Evolutionary conservation across 2,329 filamentous ascomycete species (phyloP), one percentile per base, ranked within the genome.

Genomic region (Fusarium sp.): DNA sequence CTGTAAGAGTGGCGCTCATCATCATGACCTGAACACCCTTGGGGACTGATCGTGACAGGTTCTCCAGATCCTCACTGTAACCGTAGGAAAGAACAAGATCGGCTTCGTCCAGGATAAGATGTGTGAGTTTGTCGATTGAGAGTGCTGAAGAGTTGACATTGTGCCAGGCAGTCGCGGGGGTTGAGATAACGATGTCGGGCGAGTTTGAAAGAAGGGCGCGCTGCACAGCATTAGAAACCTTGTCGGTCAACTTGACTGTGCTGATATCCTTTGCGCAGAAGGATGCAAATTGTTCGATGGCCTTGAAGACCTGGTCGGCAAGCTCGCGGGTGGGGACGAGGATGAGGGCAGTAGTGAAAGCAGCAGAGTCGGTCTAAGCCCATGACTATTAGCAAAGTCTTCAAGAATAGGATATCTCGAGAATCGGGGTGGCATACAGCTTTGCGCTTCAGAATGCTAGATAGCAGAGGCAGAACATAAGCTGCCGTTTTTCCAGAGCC

Each of bases 401-500:
- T 31, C 15, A 10, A 48, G 58, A 11, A 22, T 48, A 24, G 14
- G 9, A 44, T 35, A 31, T 45, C 15, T 55, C 11, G 18, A 22
- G 11, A 26, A 13, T 22, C 22, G 9, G 20, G 14, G 39, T 36
- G 18, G 73, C 84, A 24, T 82, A 92, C 90, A 77, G 88, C 84
- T 83, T 98, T 98, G 75, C 90, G 90, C 80, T 92, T 93, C 63
- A 99, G 85, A 70, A 98, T 93, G 41, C 90, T 89, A 76, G 98
- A 93, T 22, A 99, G 84, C n/a, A 98, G 88, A 4, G 96, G 96
- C 47, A 99, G 87, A 12, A 98, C 86, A 81, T 98, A 98, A 56
- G 96, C 96, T n/a, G 94, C 94, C 17, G 96, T 99, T 87, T 99
- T 99, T 76, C 96, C 96, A 8, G 95, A 98, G 18, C 96, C 96